Evolutionary conservation across 108 stramenopile species (phyloP), one percentile per base, ranked within the genome.

Genomic region (Stephanodiscus triporus): DNA sequence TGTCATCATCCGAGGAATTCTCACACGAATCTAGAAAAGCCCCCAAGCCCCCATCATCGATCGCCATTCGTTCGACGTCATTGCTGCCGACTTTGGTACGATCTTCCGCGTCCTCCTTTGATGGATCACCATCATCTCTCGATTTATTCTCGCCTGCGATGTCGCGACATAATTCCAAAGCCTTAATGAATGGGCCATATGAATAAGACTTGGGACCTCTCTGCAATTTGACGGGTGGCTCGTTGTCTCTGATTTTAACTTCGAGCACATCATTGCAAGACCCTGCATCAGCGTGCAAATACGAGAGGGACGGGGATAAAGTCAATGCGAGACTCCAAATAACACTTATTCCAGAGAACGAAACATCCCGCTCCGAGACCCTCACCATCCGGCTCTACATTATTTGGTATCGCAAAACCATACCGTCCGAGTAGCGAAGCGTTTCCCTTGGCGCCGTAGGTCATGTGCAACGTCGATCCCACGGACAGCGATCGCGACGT

Each of bases 361-460:
- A 22, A 63, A 8, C 19, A 59, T 47, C 17, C 4, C 42, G 42
- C 19, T n/a, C 36, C 19, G 19, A 0, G 9, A 19, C 22, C 53
- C 80, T 75, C 36, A 81, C 80, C 93, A 81, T 94, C 93, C 40
- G 93, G 91, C 68, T 94, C 91, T 0, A 85, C 23, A 68, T 94
- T 94, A 59, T 88, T 67, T 14, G 68, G 54, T 37, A 94, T 85
- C 48, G 77, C 79, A 70, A 94, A 94, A 22, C 93, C 93, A 73
- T 94, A 94, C 40, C 91, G 74, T 10, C 87, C 76, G 16, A 94
- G 54, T 47, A 94, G 68, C 26, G 87, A 76, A 0, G 72, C 66
- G 72, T 94, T 94, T 20, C 84, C 75, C 65, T 84, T 78, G 48
- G 93, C 93, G 26, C 93, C 93, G 61, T 94, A 94, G 5, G 93